Percentiles rank a stretch among this genome's conserved stretches.
Evolutionary conservation across 1,284 basidiomycete species (phyloP).

Genomic region (Leccinum solheimii): DNA sequence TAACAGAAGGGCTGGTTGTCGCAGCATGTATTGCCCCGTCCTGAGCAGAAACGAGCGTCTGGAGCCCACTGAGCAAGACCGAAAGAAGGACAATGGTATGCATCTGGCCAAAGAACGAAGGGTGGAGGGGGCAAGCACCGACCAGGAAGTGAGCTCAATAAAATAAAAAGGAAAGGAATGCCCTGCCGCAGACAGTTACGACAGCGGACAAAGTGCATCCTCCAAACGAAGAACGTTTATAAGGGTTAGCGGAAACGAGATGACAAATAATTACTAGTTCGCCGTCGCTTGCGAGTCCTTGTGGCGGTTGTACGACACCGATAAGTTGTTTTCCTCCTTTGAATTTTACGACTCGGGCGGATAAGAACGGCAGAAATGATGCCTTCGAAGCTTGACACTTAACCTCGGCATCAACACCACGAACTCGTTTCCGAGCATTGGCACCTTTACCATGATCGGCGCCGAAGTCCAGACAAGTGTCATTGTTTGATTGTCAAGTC

Average conservation of each 20-base stretch:
- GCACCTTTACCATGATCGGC: background rate
- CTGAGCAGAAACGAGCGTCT: background rate
- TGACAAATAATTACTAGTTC: background rate
- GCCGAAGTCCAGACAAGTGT: background rate
- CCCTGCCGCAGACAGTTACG: background rate
- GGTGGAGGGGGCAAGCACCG: background rate
- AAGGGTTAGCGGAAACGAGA: background rate
- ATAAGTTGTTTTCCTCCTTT: background rate
- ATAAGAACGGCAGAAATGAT: background rate
- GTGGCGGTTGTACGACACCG: background rate
- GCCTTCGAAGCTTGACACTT: background rate
- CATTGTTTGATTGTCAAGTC: background rate
- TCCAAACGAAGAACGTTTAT: background rate
- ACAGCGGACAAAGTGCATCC: background rate
- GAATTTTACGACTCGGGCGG: background rate
- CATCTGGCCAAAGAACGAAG: background rate
- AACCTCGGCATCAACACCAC: background rate
- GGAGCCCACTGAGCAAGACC: background rate
- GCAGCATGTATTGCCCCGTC: background rate
- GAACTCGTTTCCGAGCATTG: background rate
- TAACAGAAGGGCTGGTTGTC: background rate
- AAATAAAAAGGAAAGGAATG: background rate
- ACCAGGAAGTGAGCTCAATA: background rate
- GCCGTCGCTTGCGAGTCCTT: background rate
- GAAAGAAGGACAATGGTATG: background rate